Evolutionary conservation across 768 basidiomycete species (phyloP), one percentile per base, ranked within the genome.

Genomic region (Trametes maxima): DNA sequence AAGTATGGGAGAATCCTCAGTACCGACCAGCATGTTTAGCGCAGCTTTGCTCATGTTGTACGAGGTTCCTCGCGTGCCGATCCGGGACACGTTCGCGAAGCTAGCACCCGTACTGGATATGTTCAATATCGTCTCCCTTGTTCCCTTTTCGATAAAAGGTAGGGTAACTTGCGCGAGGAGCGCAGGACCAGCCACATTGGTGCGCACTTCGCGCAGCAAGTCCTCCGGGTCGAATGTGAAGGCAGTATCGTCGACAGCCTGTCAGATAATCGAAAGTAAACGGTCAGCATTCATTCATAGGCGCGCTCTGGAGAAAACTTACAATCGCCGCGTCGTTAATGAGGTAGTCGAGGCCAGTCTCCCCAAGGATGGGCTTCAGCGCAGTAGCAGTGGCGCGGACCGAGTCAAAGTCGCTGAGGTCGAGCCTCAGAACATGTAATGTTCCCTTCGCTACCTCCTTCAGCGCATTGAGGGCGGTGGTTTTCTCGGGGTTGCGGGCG

Each of bases 21-120:
- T 21, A 63, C 73, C n/a, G 56, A 77, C 45, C 50, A 78, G 67
- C 78, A 78, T 79, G 56, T 77, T 77, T 33, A 78, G 64, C 14
- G 73, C 77, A 1, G 71, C 67, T 66, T 79, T 78, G 22, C 67
- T 73, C 53, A 77, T 72, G 16, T 67, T 68, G 59, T 79, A 79
- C 22, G 70, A 70, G 22, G 74, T 60, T 50, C 45, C 57, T 60
- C 1, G 55, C 60, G 17, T 39, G 57, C 73, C 67, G 51, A 74
- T 67, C 24, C 67, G 55, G 3, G 21, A 3, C 11, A 22, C 45
- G 21, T 13, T 46, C 22, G 68, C 73, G 40, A 78, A 68, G 60
- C 75, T 76, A 5, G 66, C 72, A 5, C 74, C 50, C 1, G 70
- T 70, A 54, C 70, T 70, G 4, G 73, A 69, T 24, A 77, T 64